Base-by-base conservation (phyloP, 2,329 filamentous ascomycete genomes). In the Diplodia seriata region DNA sequence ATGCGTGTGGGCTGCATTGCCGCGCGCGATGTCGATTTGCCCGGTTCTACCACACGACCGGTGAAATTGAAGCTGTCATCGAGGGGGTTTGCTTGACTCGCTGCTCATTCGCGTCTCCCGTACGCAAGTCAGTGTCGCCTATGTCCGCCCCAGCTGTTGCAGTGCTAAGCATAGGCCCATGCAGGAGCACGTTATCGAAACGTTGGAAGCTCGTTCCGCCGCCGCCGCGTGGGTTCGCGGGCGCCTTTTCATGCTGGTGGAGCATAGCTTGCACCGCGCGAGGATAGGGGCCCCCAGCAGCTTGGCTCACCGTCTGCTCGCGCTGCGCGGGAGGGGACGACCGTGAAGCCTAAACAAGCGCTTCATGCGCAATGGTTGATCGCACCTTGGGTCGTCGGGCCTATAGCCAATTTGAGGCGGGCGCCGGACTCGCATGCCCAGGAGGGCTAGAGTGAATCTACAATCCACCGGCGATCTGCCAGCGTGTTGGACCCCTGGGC, bases 301-400 rank as follows among this genome's bases (percentile, higher is more conserved):
- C 20, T 15, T 43, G 57, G 57, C 40, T 62, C 57, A 62, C 31
- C 40, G 40, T 36, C 43, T 49, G 40, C 40, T 59, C 40, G 40
- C 57, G 59, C 47, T 62, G 47, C 8, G 18, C 47, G 47, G 59
- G 47, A 49, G 31, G 47, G 15, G 29, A 51, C 12, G 59, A 51
- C 59, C 43, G 59, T 11, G 47, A 26, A 63, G 47, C 59, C 59
- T 63, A 63, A 63, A 51, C 31, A 59, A 59, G 56, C 56, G 54
- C 54, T 38, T 23, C 26, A 20, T 20, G 57, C 40, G 59, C 59
- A 40, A 38, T 40, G 43, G 57, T 49, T 49, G 59, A 63, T 63
- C 59, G 31, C 31, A 26, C 29, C 54, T 59, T 53, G 50, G 50
- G 23, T 31, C 26, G 26, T 29, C 43, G 50, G 50, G 26, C 50